phyloP scores from a whole-genome alignment of 208 protist species.

The Leishmania turanica region DNA sequence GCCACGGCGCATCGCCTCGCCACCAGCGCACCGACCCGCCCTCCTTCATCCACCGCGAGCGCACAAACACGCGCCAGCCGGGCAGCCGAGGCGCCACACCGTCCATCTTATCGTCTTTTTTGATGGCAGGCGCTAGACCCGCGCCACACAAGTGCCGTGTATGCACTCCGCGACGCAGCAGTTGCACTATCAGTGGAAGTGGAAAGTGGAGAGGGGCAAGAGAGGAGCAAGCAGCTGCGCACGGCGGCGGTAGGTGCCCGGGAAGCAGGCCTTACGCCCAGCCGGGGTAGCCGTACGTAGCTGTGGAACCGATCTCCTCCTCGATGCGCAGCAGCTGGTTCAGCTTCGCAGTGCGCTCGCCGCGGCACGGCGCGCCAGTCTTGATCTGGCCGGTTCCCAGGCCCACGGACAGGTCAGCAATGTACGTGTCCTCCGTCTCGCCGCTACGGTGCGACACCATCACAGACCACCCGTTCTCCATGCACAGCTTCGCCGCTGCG shows the following conservation, averaged over 20 bases:
- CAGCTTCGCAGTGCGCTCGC: slow-evolving; percentile 98
- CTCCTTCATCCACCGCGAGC: background rate
- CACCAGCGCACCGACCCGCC: background rate
- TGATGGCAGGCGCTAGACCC: background rate
- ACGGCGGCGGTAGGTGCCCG: background rate
- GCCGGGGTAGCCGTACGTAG: slow-evolving; percentile 81
- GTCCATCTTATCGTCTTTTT: background rate
- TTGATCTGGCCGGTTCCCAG: slow-evolving; percentile 98
- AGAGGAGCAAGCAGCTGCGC: background rate
- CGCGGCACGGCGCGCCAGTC: slow-evolving; percentile 98
- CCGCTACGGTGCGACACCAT: slow-evolving; percentile 97
- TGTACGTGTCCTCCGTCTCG: slow-evolving; percentile 99
- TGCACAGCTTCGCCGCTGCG: slow-evolving; percentile 92
- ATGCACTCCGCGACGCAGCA: background rate
- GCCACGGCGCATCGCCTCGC: background rate
- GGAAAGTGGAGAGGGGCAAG: background rate
- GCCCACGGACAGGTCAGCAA: slow-evolving; percentile 98
- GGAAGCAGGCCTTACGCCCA: slow-evolving; percentile 43
- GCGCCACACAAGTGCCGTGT: background rate
- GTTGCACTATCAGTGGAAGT: background rate
- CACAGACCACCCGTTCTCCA: slow-evolving; percentile 78
- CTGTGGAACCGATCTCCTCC: slow-evolving; percentile 90
- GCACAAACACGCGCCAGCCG: background rate
- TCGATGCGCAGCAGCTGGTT: slow-evolving; percentile 99
- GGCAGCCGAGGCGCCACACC: background rate